These are phyloP conservation scores for Jackrogersella multiformis DNA, from an alignment of 495 filamentous ascomycete genomes.

Conservation along the genomic window DNA sequence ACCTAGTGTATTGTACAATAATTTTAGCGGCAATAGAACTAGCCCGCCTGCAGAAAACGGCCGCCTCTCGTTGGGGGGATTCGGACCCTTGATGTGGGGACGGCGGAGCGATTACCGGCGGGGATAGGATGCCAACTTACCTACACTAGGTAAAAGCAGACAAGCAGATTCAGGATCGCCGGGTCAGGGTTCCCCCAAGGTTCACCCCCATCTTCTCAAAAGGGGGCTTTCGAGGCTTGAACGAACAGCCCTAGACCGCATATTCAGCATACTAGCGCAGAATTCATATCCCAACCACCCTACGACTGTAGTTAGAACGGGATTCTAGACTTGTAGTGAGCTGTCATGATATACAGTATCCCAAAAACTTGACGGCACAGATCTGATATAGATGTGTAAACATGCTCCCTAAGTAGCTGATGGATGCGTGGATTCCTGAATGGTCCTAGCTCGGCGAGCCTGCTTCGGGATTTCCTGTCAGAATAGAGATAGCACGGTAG, in stretches of 20 bases:
- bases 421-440: constrained; percentile 3
- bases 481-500: constrained; percentile 10
- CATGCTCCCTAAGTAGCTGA: background rate
- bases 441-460: constrained; percentile 8
- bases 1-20: background rate
- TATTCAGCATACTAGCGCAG: constrained; percentile 6
- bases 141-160: constrained; percentile 26
- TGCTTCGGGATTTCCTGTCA: constrained; percentile 11
- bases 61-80: constrained; percentile 18
- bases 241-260: constrained; percentile 26
- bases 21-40: constrained; percentile 26
- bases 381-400: constrained; percentile 12
- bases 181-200: constrained; percentile 28
- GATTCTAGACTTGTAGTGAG: constrained; percentile 11
- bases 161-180: constrained; percentile 38
- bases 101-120: constrained; percentile 37
- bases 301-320: background rate
- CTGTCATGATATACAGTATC: constrained; percentile 15
- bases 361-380: constrained; percentile 25
- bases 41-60: constrained; percentile 30
- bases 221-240: constrained; percentile 10
- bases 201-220: constrained; percentile 13
- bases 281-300: background rate
- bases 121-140: constrained; percentile 21
- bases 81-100: constrained; percentile 23